A percentile compares a stretch with the other conserved stretches of the same genome.
Conservation (phyloP, 768 basidiomycete species). For the Gyrodon lividus region DNA sequence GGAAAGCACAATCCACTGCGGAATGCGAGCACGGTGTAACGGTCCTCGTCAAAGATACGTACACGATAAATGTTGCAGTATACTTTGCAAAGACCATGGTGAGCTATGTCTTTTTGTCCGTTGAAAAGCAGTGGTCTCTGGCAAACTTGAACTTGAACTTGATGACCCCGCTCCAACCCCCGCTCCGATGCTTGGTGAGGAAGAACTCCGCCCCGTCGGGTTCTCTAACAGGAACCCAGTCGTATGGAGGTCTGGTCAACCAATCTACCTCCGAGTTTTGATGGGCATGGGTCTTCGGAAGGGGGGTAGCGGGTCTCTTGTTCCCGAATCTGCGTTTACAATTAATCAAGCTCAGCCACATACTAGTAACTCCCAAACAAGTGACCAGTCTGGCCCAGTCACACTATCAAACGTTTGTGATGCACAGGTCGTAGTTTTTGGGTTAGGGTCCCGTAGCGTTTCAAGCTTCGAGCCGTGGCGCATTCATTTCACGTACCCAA, state of each 20-base stretch:
- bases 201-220: constrained; percentile 4
- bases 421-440: too few species aligned
- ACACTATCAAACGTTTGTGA: too few species aligned
- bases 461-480: too few species aligned
- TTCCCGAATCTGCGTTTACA: too few species aligned
- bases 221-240: constrained; percentile 23
- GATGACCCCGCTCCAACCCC: constrained; percentile 34
- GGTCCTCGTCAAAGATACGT: constrained; percentile 34
- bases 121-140: constrained; percentile 28
- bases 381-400: too few species aligned
- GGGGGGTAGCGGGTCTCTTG: too few species aligned
- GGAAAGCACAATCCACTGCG: constrained; percentile 29
- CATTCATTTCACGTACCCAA: too few species aligned
- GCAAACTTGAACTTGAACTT: constrained; percentile 32
- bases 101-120: constrained; percentile 33
- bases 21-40: constrained; percentile 32
- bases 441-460: too few species aligned
- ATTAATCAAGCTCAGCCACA: too few species aligned
- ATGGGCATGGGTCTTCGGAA: too few species aligned
- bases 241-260: constrained; percentile 32
- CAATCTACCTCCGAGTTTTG: constrained; percentile 25
- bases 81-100: constrained; percentile 35
- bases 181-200: constrained; percentile 10
- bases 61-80: constrained; percentile 32
- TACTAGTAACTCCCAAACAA: too few species aligned